Evolutionary conservation across 2,329 filamentous ascomycete species (phyloP).

Genomic region (Magnaporthales sp.): DNA sequence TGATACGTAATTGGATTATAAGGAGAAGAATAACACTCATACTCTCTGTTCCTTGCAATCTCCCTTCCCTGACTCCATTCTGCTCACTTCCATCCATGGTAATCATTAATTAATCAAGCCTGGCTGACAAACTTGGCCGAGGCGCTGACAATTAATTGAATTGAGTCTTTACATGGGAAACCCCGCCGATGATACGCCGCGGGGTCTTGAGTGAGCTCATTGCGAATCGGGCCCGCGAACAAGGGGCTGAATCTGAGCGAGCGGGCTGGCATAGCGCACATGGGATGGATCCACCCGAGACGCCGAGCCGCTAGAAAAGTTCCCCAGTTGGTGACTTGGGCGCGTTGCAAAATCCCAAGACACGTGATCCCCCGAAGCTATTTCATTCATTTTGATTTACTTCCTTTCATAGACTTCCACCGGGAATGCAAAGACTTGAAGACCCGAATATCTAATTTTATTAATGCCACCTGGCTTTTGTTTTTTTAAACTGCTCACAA

Average conservation of each 20-base stretch:
- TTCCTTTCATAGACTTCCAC: not conserved
- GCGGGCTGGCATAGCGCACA: not conserved
- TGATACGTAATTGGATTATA: not conserved
- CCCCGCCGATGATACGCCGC: not conserved
- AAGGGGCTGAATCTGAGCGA: not conserved
- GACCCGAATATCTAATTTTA: not conserved
- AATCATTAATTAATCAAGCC: not conserved
- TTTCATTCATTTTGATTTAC: not conserved
- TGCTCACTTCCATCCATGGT: not conserved
- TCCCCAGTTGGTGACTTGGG: not conserved
- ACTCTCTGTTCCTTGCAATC: not conserved
- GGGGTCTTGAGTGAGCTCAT: not conserved
- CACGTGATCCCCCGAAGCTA: not conserved
- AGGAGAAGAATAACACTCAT: not conserved
- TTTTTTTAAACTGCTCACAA: too few relatives aligned
- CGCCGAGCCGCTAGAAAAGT: not conserved
- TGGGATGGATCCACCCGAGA: not conserved
- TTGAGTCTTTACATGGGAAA: not conserved
- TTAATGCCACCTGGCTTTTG: too few relatives aligned
- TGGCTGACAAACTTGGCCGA: not conserved
- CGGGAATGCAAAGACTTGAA: not conserved
- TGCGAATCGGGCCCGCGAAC: not conserved
- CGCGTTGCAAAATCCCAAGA: not conserved
- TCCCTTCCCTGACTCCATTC: not conserved
- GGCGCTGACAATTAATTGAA: not conserved